Base-by-base conservation (phyloP, 1,139 yeast species). In the Pichia sp. region DNA sequence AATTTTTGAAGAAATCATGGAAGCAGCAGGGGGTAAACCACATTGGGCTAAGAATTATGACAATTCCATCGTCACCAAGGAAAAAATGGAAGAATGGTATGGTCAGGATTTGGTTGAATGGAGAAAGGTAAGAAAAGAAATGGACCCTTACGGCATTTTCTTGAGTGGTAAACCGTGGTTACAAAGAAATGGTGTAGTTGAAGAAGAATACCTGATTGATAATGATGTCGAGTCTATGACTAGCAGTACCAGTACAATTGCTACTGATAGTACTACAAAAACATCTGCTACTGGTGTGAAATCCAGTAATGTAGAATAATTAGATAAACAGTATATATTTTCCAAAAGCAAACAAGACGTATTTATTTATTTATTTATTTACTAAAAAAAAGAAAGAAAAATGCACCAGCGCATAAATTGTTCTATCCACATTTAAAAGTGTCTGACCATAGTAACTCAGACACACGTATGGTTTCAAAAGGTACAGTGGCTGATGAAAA, bases 11-110 rank as follows among this genome's bases (percentile, higher is more conserved):
- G 74, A 76, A 47, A 75, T 86, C 2, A 71, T 90, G 72, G 72
- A 73, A 44, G 78, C 76, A 34, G 90, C 84, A 27, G 90, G 85
- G 37, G 98, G 98, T 41, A 85, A 82, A 61, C 98, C 98, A 2
- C 98, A 92, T 62, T 92, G 98, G 98, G 98, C 98, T n/a, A 92
- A 92, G 71, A 90, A 90, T 65, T 92, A 88, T 61, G 72, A 88
- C 52, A 96, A 96, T 3, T 66, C 80, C 33, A 71, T 81, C 54
- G 96, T 96, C 2, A 79, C 87, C 58, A 76, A 79, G 36, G 73
- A 77, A 3, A 76, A 77, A 50, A 79, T 86, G 69, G 67, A 70
- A 45, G 77, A 78, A 51, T 86, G 95, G 95, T 86, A 81, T 60
- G 95, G 95, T 9, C 76, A 80, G 5, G 81, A 81, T 54, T 71